These are phyloP conservation scores for Saksenaea oblongispora DNA, from an alignment of 371 early-diverging fungal genomes.

Conservation along the genomic window DNA sequence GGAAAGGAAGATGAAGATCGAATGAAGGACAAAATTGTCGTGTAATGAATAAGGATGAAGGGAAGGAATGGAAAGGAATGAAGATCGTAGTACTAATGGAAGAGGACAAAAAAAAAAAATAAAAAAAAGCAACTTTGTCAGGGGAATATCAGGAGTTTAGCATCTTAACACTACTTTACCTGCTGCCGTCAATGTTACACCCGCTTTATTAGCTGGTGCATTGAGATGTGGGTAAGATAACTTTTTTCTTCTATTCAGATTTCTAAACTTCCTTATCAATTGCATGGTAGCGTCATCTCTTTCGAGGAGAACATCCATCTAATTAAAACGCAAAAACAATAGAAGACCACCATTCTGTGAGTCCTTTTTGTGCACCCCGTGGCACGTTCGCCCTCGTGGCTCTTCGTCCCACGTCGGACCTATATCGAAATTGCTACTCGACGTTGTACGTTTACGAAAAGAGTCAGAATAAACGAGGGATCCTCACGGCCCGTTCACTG, in stretches of 20 bases:
- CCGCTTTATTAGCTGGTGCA: constrained; percentile 6
- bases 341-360: not conserved
- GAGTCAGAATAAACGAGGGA: constrained; percentile 1
- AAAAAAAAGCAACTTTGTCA: not conserved
- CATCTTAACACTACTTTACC: not conserved
- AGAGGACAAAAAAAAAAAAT: not conserved
- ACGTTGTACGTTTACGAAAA: constrained; percentile 2
- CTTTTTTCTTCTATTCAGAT: not conserved
- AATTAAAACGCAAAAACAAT: not conserved
- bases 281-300: not conserved
- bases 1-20: not conserved
- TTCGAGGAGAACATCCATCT: not conserved
- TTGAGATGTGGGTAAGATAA: not conserved
- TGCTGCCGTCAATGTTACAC: constrained; percentile 5
- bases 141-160: constrained; percentile 6
- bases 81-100: not conserved
- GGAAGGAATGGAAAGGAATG: not conserved
- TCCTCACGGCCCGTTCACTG: constrained; percentile 2
- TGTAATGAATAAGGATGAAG: constrained; percentile 1
- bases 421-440: not conserved
- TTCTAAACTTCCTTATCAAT: not conserved
- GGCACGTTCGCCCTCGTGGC: constrained; percentile 3
- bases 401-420: constrained; percentile 7
- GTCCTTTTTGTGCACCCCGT: not conserved
- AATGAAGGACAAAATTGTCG: not conserved